A percentile compares a stretch with the other conserved stretches of the same genome.
These are phyloP conservation scores for Aleurites moluccanus DNA, from an alignment of 441 rosid genomes.

Conservation along the genomic window DNA sequence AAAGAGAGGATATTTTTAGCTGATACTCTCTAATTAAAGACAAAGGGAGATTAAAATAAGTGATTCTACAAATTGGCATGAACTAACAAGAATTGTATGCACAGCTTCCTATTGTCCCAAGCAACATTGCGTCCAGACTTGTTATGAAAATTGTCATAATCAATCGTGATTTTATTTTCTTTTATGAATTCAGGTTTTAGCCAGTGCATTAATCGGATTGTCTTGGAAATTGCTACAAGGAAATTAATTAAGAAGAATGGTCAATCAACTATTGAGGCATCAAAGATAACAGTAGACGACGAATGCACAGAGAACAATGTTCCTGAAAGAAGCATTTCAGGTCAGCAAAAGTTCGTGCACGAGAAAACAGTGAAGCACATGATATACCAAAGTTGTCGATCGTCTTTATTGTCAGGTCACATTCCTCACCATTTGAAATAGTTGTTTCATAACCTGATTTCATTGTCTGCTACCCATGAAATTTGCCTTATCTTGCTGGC, in stretches of 20 bases:
- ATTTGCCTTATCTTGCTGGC: neutral
- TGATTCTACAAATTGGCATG: too few relatives aligned
- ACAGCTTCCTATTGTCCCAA: too few relatives aligned
- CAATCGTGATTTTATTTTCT: neutral
- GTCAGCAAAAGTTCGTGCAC: constrained; percentile 22
- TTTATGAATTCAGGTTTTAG: constrained; percentile 28
- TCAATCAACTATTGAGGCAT: constrained; percentile 19
- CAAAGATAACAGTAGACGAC: constrained; percentile 24
- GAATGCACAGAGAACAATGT: constrained; percentile 13
- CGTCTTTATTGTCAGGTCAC: constrained; percentile 37
- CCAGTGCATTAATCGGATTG: constrained; percentile 24
- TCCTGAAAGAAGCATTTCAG: constrained; percentile 16
- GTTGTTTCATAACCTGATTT: neutral
- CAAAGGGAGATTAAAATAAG: too few relatives aligned
- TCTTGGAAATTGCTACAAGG: constrained; percentile 26
- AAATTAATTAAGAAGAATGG: constrained; percentile 19
- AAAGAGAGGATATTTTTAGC: too few relatives aligned
- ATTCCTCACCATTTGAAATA: constrained; percentile 15
- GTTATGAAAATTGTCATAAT: neutral
- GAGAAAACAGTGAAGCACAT: constrained; percentile 39
- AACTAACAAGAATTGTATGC: too few relatives aligned
- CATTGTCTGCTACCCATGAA: neutral
- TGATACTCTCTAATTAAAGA: too few relatives aligned
- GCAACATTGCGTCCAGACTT: too few relatives aligned
- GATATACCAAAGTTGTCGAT: constrained; percentile 34